Percentiles rank a stretch among this genome's conserved stretches.
phyloP scores from a whole-genome alignment of 2,329 filamentous ascomycete species.

The Fusarium torreyae region DNA sequence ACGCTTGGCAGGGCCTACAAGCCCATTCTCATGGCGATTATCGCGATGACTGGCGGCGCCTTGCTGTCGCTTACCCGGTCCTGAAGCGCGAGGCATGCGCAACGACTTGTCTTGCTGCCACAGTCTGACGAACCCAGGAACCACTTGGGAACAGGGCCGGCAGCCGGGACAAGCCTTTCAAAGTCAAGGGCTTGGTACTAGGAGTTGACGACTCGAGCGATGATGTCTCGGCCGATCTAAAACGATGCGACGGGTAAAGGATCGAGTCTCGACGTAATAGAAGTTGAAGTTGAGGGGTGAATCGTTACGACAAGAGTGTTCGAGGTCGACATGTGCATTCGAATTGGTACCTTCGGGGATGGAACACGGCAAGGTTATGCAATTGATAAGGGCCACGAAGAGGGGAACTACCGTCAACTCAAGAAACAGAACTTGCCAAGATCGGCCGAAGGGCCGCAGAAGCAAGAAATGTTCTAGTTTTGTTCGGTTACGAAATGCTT shows the following conservation, averaged over 20 bases:
- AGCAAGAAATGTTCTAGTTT: slow-evolving; percentile 30
- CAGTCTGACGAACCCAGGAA: slow-evolving; percentile 56
- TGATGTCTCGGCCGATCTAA: slow-evolving; percentile 31
- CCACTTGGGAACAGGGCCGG: slow-evolving; percentile 56
- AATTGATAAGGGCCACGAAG: slow-evolving; percentile 32
- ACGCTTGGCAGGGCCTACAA: slow-evolving; percentile 73
- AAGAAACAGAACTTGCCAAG: slow-evolving; percentile 34
- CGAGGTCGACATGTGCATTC: slow-evolving; percentile 49
- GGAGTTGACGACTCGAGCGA: slow-evolving; percentile 34
- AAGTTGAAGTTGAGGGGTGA: slow-evolving; percentile 28
- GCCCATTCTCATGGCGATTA: slow-evolving; percentile 87
- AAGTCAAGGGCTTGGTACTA: slow-evolving; percentile 37
- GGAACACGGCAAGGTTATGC: slow-evolving; percentile 27
- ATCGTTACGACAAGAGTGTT: slow-evolving; percentile 45
- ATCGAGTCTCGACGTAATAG: slow-evolving; percentile 28
- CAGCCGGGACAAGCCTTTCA: slow-evolving; percentile 54
- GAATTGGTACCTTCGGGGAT: slow-evolving; percentile 30
- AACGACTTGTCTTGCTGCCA: slow-evolving; percentile 52
- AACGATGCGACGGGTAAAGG: slow-evolving; percentile 23
- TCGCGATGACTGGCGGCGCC: slow-evolving; percentile 76
- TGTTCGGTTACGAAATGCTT: slow-evolving; percentile 38
- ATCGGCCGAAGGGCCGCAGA: slow-evolving; percentile 45
- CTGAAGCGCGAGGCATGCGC: slow-evolving; percentile 75
- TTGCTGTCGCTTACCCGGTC: slow-evolving; percentile 74
- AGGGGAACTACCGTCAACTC: slow-evolving; percentile 41